phyloP scores from a whole-genome alignment of 2,329 filamentous ascomycete genomes.

The Myriangium duriaei region DNA sequence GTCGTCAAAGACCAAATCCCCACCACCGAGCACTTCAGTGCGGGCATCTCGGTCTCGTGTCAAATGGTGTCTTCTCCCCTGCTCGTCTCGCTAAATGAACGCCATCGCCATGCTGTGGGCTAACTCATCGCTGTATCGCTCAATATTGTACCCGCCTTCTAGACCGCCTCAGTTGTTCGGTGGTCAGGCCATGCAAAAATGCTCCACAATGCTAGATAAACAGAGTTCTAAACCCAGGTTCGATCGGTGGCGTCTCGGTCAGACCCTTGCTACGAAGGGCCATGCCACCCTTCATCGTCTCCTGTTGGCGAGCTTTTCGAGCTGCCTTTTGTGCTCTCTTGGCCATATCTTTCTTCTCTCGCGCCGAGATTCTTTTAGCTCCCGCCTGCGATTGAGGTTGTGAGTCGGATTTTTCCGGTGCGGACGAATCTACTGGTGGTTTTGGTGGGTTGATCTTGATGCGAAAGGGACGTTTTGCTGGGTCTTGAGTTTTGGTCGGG shows the following conservation, averaged over 20 bases:
- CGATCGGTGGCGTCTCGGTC: slow-evolving; percentile 24
- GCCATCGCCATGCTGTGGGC: slow-evolving; percentile 12
- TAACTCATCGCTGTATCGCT: not conserved
- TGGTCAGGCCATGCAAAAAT: no score
- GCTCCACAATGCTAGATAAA: slow-evolving; percentile 22
- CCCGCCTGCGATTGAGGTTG: slow-evolving; percentile 25
- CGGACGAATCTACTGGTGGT: slow-evolving; percentile 16
- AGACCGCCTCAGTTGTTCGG: no score
- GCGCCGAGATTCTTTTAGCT: slow-evolving; percentile 22
- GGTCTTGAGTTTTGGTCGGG: not conserved
- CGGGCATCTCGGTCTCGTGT: no score
- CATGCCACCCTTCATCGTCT: slow-evolving; percentile 15
- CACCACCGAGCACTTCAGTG: slow-evolving; percentile 12
- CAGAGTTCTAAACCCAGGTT: slow-evolving; percentile 24
- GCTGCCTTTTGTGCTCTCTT: slow-evolving; percentile 31
- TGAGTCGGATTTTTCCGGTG: slow-evolving; percentile 20
- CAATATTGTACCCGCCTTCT: no score
- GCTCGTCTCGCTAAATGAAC: slow-evolving; percentile 2
- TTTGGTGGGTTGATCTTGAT: slow-evolving; percentile 25
- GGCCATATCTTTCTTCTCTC: slow-evolving; percentile 27
- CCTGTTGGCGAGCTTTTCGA: slow-evolving; percentile 26
- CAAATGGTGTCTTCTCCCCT: no score
- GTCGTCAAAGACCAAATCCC: slow-evolving; percentile 1
- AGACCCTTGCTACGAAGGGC: slow-evolving; percentile 21
- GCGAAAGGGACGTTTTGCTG: slow-evolving; percentile 14